These are phyloP conservation scores for Barnettozyma hawaiiensis DNA, from an alignment of 1,139 yeast genomes.

Conservation along the genomic window DNA sequence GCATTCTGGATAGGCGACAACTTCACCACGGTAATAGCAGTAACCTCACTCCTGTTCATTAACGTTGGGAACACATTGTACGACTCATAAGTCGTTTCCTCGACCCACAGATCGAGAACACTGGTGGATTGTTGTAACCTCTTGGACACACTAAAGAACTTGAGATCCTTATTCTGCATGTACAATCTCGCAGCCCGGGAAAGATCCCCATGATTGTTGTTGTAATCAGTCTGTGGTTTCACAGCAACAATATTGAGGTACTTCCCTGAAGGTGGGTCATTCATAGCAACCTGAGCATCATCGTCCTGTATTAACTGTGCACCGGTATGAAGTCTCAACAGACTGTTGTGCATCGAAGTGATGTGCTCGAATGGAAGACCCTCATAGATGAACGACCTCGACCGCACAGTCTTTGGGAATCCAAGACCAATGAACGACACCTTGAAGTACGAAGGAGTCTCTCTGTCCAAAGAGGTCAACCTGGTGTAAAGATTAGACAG, in stretches of 20 bases:
- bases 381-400: slow-evolving; percentile 75
- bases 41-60: slow-evolving; percentile 79
- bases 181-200: slow-evolving; percentile 61
- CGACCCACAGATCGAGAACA: slow-evolving; percentile 81
- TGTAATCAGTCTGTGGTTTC: slow-evolving; percentile 56
- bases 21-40: slow-evolving; percentile 43
- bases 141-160: slow-evolving; percentile 62
- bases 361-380: slow-evolving; percentile 87
- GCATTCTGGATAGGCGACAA: slow-evolving; percentile 89
- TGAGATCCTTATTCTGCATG: slow-evolving; percentile 66
- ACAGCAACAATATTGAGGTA: slow-evolving; percentile 69
- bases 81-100: slow-evolving; percentile 77
- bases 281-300: slow-evolving; percentile 48
- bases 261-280: slow-evolving; percentile 61
- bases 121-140: slow-evolving; percentile 72
- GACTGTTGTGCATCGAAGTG: slow-evolving; percentile 73
- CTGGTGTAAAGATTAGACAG: slow-evolving; percentile 64
- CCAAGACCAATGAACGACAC: slow-evolving; percentile 82
- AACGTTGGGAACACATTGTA: slow-evolving; percentile 78
- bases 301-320: slow-evolving; percentile 68
- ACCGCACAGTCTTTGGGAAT: slow-evolving; percentile 72
- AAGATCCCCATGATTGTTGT: slow-evolving; percentile 30
- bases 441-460: slow-evolving; percentile 73
- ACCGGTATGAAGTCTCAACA: slow-evolving; percentile 75
- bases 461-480: slow-evolving; percentile 65